Percentiles rank a stretch among this genome's conserved stretches.
phyloP scores from a whole-genome alignment of 1,139 yeast genomes.

The Zygoascus meyerae region DNA sequence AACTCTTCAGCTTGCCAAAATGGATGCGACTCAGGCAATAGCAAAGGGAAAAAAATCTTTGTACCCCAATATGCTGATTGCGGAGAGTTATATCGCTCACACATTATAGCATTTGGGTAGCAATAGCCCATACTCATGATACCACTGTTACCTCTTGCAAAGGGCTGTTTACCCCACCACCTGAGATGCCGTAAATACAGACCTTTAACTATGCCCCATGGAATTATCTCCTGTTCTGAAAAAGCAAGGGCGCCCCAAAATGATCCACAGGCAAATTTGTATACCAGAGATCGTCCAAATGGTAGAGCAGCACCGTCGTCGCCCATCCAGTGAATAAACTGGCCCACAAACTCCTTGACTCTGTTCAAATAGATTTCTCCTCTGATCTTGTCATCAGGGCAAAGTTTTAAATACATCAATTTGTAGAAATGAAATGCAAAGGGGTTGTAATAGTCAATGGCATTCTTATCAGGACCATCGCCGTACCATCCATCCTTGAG shows the following conservation, averaged over 20 bases:
- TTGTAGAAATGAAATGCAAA: slow-evolving; percentile 34
- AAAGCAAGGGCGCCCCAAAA: slow-evolving; percentile 33
- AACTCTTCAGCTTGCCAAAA: slow-evolving; percentile 22
- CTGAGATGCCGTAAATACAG: slow-evolving; percentile 28
- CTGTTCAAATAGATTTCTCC: slow-evolving; percentile 22
- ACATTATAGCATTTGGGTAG: slow-evolving; percentile 30
- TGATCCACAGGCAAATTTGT: slow-evolving; percentile 29
- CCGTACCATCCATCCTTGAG: slow-evolving; percentile 34
- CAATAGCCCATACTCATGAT: slow-evolving; percentile 29
- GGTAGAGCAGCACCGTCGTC: slow-evolving; percentile 31
- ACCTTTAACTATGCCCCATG: slow-evolving; percentile 31
- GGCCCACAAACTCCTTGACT: slow-evolving; percentile 24
- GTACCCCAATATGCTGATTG: slow-evolving; percentile 34
- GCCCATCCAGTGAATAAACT: slow-evolving; percentile 28
- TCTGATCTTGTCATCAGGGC: slow-evolving; percentile 21
- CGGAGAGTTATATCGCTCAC: slow-evolving; percentile 31
- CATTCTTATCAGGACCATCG: slow-evolving; percentile 21
- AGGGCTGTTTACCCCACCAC: slow-evolving; percentile 33
- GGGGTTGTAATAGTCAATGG: slow-evolving; percentile 32
- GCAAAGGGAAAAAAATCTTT: slow-evolving; percentile 27
- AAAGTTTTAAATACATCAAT: slow-evolving; percentile 24
- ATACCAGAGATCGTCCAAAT: slow-evolving; percentile 30
- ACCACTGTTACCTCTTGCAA: slow-evolving; percentile 25
- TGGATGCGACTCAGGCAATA: slow-evolving; percentile 24
- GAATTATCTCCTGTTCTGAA: slow-evolving; percentile 23